Evolutionary conservation across 2,329 filamentous ascomycete species (phyloP), one percentile per base, ranked within the genome.

Genomic region (Fusarium sp.): DNA sequence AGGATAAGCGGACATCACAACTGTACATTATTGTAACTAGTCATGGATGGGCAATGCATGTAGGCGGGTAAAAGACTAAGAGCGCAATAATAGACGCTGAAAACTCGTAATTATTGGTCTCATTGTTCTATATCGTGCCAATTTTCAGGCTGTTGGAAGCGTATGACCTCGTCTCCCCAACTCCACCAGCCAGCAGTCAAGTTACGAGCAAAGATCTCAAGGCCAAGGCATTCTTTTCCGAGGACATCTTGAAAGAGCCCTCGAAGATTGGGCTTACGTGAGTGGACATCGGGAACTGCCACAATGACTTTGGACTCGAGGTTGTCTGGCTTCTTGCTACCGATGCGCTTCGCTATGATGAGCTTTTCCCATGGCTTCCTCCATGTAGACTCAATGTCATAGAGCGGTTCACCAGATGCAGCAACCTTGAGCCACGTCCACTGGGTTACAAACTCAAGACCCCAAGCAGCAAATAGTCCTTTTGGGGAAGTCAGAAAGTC

Each of bases 371-470:
- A 95, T 0, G 93, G 92, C 80, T 91, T 94, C 70, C 92, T 86
- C 90, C 90, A 93, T 5, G 79, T 67, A 6, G 88, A 88, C 35
- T 90, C 85, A 4, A 93, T 60, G 35, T 85, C 80, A 64, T 87
- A 88, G 32, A 94, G 84, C 0, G 92, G 90, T 77, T 92, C 88
- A 0, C 93, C 93, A 1, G 78, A 71, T 0, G 79, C 79, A 0
- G 93, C 93, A 14, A 92, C 85, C 79, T 96, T 96, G 52, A 95
- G 79, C 93, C 93, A 96, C 4, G 90, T 85, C 92, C 93, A 95
- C 77, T 95, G 91, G 52, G 90, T 88, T 0, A 88, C 83, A 14
- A 89, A 77, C 55, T 90, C 85, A 0, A 95, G 81, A 27, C 89
- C 90, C 91, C 91, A 94, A 37, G 83, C 80, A 10, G 87, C 85